Conservation (phyloP, 2,329 filamentous ascomycete genomes). For the Diaporthe sp. region DNA sequence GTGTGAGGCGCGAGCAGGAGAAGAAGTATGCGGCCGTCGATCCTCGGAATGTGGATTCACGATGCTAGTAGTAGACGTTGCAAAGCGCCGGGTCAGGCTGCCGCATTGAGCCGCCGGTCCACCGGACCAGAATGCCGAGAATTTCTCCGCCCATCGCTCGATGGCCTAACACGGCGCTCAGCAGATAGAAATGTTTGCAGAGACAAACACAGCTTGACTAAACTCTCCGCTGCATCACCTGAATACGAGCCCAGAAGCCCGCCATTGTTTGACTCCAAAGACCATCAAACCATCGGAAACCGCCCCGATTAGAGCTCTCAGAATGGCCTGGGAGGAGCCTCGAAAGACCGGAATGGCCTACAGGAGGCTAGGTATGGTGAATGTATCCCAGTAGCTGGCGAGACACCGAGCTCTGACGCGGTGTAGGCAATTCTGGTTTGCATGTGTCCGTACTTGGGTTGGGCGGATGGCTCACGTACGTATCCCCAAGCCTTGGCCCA, state of each 20-base stretch:
- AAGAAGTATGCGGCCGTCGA: neutral
- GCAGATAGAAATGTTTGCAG: neutral
- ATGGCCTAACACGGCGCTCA: neutral
- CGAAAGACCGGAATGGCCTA: conserved; percentile 59
- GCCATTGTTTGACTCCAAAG: neutral
- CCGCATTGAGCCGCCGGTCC: conserved; percentile 25
- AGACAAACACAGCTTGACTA: neutral
- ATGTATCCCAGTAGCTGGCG: neutral
- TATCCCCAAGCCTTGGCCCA: neutral
- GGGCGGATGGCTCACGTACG: conserved; percentile 81
- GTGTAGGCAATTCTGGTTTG: conserved; percentile 67
- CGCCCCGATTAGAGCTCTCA: conserved; percentile 28
- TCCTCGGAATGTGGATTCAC: conserved; percentile 15
- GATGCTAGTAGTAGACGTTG: neutral
- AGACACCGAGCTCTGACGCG: conserved; percentile 14
- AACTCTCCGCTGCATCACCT: neutral
- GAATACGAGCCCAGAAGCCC: neutral
- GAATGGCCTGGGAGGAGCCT: conserved; percentile 58
- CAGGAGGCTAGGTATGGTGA: conserved; percentile 47
- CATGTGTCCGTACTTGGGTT: conserved; percentile 81
- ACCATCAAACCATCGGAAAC: neutral
- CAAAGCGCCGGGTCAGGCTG: conserved; percentile 8
- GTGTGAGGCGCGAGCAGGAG: neutral
- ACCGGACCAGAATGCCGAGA: conserved; percentile 35
- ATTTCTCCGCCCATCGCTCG: conserved; percentile 34